These are phyloP conservation scores for Leucosporidium creatinivorum DNA, from an alignment of 768 basidiomycete species.

Conservation along the genomic window DNA sequence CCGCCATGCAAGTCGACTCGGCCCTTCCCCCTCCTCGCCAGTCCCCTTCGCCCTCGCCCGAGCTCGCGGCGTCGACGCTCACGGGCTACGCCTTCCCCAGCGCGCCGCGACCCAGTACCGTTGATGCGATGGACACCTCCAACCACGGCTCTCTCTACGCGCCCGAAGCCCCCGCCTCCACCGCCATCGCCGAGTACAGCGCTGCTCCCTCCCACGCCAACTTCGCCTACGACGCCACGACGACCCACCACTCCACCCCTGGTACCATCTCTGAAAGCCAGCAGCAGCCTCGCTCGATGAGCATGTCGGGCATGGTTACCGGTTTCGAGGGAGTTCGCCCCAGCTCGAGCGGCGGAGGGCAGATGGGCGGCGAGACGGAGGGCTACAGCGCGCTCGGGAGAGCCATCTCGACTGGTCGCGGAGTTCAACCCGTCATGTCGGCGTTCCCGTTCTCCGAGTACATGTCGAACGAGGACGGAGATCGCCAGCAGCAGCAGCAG, in stretches of 20 bases:
- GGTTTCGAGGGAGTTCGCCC: background rate
- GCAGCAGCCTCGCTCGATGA: background rate
- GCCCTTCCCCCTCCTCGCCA: background rate
- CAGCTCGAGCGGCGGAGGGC: background rate
- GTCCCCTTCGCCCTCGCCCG: background rate
- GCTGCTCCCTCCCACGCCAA: too few relatives aligned
- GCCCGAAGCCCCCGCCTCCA: background rate
- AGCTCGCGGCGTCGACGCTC: background rate
- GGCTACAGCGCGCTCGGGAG: constrained; percentile 6
- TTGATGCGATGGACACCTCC: background rate
- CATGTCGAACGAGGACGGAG: background rate
- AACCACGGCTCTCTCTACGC: background rate
- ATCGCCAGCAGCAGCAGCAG: background rate
- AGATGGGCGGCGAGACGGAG: background rate
- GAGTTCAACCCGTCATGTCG: background rate
- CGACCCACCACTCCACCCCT: background rate
- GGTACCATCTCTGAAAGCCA: background rate
- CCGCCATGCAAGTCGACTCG: constrained; percentile 4
- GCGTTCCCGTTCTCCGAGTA: constrained; percentile 2
- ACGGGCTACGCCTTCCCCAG: background rate
- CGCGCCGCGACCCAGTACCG: background rate
- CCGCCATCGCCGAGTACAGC: background rate
- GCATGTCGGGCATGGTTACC: background rate
- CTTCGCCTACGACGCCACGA: too few relatives aligned
- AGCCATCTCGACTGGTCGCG: background rate